Base-by-base conservation (phyloP, 1,284 basidiomycete species). In the Wallemia mellicola region DNA sequence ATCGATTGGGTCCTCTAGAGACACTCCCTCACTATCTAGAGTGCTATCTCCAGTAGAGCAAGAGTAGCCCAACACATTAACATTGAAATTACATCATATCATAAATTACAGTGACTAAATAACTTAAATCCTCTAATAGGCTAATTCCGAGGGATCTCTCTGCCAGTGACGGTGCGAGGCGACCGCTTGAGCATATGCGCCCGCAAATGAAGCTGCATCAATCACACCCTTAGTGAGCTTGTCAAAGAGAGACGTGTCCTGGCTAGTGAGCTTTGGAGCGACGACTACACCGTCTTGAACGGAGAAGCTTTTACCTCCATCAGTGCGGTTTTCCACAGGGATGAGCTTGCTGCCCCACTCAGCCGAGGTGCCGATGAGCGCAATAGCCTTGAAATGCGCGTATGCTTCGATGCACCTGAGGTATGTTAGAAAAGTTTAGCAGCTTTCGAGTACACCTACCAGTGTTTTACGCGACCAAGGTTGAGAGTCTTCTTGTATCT, bases 301-400 rank as follows among this genome's bases (percentile, higher is more conserved):
- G 25, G 60, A 60, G 63, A 61, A 66, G 1, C 63, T 32, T 2
- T 58, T 60, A 2, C 59, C 38, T 17, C 61, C 58, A 59, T 64
- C 64, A 24, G 63, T 64, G 60, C 63, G 64, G 61, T 63, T 57
- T 27, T 63, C 61, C 22, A 62, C 63, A 28, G 57, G 59, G 30
- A 63, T 64, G 2, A 64, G 65, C 9, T 65, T 60, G 14, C 61
- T 62, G 54, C 62, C 63, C 59, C 64, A 62, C 19, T 63, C 60
- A 24, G 64, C 61, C 24, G 64, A 57, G 1, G 57, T 57, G 26
- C 66, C 66, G 55, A 64, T 56, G 17, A 61, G 63, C 1, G 61
- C 66, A 58, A 67, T 62, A 19, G 64, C 54, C 60, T 65, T 65
- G 64, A 57, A 63, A 56, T 65, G 64, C 24, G 62, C 62, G 54